Evolutionary conservation across 2,329 filamentous ascomycete genomes (phyloP), one percentile per base, ranked within the genome.

Genomic region (Furcasterigmium furcatum): DNA sequence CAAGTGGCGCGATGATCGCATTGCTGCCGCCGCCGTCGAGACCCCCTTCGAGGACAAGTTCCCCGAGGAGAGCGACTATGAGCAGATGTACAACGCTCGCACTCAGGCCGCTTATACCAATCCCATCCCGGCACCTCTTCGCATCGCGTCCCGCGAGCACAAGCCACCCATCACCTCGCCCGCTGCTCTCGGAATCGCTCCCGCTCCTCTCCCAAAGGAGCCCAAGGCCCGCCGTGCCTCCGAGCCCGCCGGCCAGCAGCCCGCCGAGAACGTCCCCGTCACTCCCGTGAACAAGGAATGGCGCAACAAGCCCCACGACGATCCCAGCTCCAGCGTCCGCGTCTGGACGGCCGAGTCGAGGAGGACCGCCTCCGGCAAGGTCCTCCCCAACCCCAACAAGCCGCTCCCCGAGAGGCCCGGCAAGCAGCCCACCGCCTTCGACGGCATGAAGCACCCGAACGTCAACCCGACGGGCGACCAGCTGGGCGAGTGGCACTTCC

Each of bases 51-150:
- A 25, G 35, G 40, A 41, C 12, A 21, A 45, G 30, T 12, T 42
- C 9, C 20, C 9, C 10, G 18, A 16, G 6, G 36, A 22, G 4
- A 44, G 44, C 35, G 38, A 29, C 9, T 36, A 48, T 12, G 48
- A 50, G 19, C 35, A 46, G 20, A 46, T 44, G 16, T 52, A 52
- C 24, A 38, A 36, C 25, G 18, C 29, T 7, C 43, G 48, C 32
- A 50, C 49, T 2, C 47, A 47, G 18, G 49, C 47, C 22, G 49
- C 36, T n/a, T 48, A 52, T 27, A 52, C 47, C 19, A 34, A n/a
- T 12, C 29, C 43, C n/a, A 47, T 46, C 35, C 49, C 49, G 7
- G 49, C 47, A 2, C 49, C 49, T n/a, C 36, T 52, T 10, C 49
- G 49, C 3, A 39, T 52, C 3, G 47, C 47, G 8, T 50, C 45